These are phyloP conservation scores for Acanthamoeba triangularis DNA, from an alignment of 208 protist species.

Conservation along the genomic window DNA sequence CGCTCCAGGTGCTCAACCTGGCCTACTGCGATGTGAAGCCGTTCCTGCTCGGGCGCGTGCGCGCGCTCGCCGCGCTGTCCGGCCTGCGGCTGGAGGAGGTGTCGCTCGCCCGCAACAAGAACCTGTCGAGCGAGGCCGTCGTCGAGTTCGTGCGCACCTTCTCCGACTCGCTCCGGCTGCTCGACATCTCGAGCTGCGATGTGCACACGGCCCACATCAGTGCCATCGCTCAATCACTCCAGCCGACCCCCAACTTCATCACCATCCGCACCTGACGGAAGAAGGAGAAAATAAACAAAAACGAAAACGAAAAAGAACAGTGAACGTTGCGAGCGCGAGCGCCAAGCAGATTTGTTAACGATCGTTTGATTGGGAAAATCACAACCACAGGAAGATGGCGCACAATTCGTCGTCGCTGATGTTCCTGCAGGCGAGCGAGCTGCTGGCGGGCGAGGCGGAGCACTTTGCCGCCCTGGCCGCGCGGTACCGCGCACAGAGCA, in stretches of 20 bases:
- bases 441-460: no score
- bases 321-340: no score
- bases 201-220: neutral
- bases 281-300: neutral
- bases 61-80: neutral
- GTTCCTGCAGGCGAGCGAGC: no score
- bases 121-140: neutral
- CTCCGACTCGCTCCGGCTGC: neutral
- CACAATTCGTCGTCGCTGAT: no score
- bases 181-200: neutral
- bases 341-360: no score
- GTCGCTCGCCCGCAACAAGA: neutral
- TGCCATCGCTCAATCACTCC: neutral
- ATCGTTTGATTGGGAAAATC: no score
- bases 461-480: no score
- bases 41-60: neutral
- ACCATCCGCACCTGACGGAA: neutral
- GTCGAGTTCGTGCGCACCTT: neutral
- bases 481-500: no score
- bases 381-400: no score
- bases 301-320: no score
- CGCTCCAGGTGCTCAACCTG: conserved; percentile 27
- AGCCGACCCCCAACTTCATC: neutral
- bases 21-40: neutral
- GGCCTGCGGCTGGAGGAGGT: conserved; percentile 16